phyloP scores from a whole-genome alignment of 1,284 basidiomycete genomes.

The Heterobasidion occidentale region DNA sequence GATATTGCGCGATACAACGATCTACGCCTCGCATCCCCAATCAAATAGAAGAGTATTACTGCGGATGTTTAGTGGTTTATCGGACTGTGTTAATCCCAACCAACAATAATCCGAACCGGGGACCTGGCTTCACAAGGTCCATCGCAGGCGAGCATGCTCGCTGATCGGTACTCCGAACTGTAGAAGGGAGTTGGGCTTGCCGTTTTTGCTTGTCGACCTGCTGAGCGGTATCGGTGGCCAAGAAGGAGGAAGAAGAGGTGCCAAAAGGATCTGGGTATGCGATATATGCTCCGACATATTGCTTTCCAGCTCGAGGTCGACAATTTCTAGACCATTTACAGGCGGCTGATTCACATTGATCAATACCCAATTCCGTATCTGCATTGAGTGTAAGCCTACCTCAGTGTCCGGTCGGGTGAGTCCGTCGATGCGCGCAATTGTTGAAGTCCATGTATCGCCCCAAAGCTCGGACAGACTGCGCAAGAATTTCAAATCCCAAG shows the following conservation, averaged over 20 bases:
- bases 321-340: not conserved
- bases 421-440: slow-evolving; percentile 19
- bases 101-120: slow-evolving; percentile 35
- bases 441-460: slow-evolving; percentile 25
- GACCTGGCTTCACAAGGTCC: slow-evolving; percentile 34
- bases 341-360: too few relatives aligned
- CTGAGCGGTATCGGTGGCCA: slow-evolving; percentile 8
- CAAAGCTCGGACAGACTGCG: slow-evolving; percentile 32
- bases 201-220: slow-evolving; percentile 11
- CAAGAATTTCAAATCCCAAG: slow-evolving; percentile 46
- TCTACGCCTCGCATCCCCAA: not conserved
- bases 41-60: too few relatives aligned
- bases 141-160: slow-evolving; percentile 30
- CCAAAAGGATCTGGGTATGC: slow-evolving; percentile 26
- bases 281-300: slow-evolving; percentile 16
- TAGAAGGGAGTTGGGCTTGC: slow-evolving; percentile 17
- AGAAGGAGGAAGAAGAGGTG: slow-evolving; percentile 23
- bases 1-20: not conserved
- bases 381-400: slow-evolving; percentile 14
- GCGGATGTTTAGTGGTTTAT: slow-evolving; percentile 10
- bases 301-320: slow-evolving; percentile 4
- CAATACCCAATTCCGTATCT: too few relatives aligned
- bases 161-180: slow-evolving; percentile 19
- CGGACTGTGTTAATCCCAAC: slow-evolving; percentile 22
- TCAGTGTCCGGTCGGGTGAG: slow-evolving; percentile 18